Base-by-base conservation (phyloP, 441 rosid genomes). In the Corymbia calophylla region DNA sequence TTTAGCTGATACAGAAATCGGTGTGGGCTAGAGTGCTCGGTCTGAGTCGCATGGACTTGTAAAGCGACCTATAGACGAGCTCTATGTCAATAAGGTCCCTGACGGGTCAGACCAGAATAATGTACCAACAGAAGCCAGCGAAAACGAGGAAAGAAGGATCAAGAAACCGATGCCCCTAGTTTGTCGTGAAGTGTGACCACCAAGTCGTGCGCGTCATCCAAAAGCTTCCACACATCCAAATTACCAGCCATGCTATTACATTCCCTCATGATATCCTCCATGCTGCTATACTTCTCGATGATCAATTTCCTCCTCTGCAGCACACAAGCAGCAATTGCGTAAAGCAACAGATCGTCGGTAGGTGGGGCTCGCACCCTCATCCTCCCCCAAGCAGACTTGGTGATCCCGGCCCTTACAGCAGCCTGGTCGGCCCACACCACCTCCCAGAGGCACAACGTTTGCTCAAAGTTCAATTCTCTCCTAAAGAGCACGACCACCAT, bases 391-490 rank as follows among this genome's bases (percentile, higher is more conserved):
- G 88, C 89, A 51, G 89, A 47, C 60, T 31, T 87, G 35, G 82
- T 85, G 6, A 87, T 53, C 88, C 96, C 97, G 7, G 95, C 96
- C 91, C 99, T 97, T 31, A 96, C 94, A 23, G 99, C 98, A 4
- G 97, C 99, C 92, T 96, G 98, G 93, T 97, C 97, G n/a, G 99
- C 99, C 99, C 99, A 97, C 96, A 97, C 94, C 87, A 97, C 99
- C 93, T 97, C 99, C 99, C 99, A 97, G 1, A 97, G 96, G 94
- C 97, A 95, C 81, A 95, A 88, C 21, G 99, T 96, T 91, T 97
- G 98, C 87, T 97, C 99, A 88, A 97, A 97, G 31, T 97, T 95
- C 91, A 97, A 91, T 91, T 97, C 99, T 91, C 99, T 95, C 88
- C 99, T 91, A 89, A 97, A 97, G 89, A 97, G 91, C 47, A 97